Conservation (phyloP, 2,329 filamentous ascomycete species). For the Akanthomyces dipterigenus region DNA sequence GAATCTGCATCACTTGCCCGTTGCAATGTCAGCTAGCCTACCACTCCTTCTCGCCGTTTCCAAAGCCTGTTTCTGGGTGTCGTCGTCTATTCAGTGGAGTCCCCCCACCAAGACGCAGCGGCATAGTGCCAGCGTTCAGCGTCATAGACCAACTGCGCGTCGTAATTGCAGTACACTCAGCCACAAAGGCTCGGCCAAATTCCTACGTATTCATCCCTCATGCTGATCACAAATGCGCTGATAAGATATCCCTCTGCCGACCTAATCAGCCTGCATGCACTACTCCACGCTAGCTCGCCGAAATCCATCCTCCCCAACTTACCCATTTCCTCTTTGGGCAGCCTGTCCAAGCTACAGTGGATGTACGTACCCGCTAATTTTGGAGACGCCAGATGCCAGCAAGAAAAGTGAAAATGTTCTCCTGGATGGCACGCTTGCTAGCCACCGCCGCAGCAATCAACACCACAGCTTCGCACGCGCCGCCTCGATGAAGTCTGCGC, state of each 20-base stretch:
- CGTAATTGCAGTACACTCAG: not conserved
- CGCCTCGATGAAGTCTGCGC: conserved; percentile 3
- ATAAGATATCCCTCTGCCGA: not conserved
- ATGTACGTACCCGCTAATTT: conserved; percentile 8
- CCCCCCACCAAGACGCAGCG: not conserved
- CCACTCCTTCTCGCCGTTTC: not conserved
- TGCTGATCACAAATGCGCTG: not conserved
- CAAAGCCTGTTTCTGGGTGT: not conserved
- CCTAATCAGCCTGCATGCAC: not conserved
- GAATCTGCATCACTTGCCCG: not conserved
- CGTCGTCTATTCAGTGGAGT: not conserved
- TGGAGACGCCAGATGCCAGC: not conserved
- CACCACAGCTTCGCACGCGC: not conserved
- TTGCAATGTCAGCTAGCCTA: not conserved
- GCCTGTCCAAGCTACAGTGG: not conserved
- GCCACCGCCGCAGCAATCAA: not conserved
- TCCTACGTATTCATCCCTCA: not conserved
- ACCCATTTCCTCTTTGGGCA: conserved; percentile 5
- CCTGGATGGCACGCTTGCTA: conserved; percentile 2
- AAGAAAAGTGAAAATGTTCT: conserved; percentile 9
- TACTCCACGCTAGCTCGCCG: not conserved
- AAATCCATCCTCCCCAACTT: not conserved
- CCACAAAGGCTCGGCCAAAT: not conserved
- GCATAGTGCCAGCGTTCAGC: not conserved
- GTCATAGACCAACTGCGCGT: not conserved